phyloP scores from a whole-genome alignment of 2,329 filamentous ascomycete species.

The Trichophyton verrucosum region DNA sequence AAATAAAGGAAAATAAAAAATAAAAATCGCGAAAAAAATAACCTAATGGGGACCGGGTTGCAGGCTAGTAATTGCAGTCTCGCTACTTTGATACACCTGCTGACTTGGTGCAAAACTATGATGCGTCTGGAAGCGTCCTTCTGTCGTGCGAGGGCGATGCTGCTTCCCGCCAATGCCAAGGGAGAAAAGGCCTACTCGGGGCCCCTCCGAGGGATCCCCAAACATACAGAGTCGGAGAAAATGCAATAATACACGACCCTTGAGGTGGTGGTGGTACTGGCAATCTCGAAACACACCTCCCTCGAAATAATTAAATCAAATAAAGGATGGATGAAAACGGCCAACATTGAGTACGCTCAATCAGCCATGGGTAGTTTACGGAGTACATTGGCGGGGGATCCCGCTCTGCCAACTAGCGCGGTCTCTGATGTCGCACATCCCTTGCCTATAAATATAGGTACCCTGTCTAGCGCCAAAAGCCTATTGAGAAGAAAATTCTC shows the following conservation, averaged over 20 bases:
- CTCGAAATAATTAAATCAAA: neutral
- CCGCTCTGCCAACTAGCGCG: neutral
- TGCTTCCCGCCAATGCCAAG: neutral
- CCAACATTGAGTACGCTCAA: neutral
- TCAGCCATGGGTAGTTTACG: neutral
- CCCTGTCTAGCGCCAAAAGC: slow-evolving; percentile 1
- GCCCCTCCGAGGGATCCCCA: neutral
- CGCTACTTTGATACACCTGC: neutral
- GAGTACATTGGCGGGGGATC: neutral
- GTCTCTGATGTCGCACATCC: neutral
- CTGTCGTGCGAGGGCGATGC: neutral
- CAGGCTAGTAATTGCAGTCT: neutral
- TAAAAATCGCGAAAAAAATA: neutral
- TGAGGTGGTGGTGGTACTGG: neutral
- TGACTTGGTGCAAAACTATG: neutral
- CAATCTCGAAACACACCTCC: neutral
- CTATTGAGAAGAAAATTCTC: neutral
- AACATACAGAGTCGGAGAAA: neutral
- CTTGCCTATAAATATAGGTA: neutral
- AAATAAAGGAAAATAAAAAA: neutral
- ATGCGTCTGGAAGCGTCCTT: neutral
- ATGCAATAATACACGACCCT: neutral
- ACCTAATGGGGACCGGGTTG: neutral
- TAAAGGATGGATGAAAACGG: neutral
- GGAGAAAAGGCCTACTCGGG: neutral